A percentile compares a stretch with the other conserved stretches of the same genome.
These are phyloP conservation scores for Colletotrichum truncatum DNA, from an alignment of 2,329 filamentous ascomycete species.

Conservation along the genomic window DNA sequence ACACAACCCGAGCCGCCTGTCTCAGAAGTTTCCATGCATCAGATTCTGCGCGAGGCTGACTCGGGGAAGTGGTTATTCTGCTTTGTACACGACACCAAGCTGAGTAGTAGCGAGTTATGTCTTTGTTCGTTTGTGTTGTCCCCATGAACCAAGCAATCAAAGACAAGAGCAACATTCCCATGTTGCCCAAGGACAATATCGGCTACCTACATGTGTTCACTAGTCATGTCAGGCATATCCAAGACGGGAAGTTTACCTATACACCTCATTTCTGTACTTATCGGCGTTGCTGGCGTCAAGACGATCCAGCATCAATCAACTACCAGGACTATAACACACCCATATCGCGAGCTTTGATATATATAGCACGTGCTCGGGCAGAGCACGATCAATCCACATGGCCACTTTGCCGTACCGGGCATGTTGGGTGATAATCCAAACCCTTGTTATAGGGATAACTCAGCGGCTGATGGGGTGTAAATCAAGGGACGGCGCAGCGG, in stretches of 20 bases:
- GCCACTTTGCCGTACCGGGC: not conserved
- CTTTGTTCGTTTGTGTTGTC: no score
- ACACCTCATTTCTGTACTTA: not conserved
- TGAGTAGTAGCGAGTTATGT: not conserved
- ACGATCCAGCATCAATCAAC: not conserved
- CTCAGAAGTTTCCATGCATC: slow-evolving; percentile 22
- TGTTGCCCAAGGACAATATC: no score
- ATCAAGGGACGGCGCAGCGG: not conserved
- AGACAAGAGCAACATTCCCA: no score
- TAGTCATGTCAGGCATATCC: not conserved
- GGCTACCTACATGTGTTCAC: not conserved
- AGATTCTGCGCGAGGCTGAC: slow-evolving; percentile 24
- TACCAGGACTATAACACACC: not conserved
- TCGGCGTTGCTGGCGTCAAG: not conserved
- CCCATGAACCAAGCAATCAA: no score
- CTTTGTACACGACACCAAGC: not conserved
- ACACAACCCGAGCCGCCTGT: slow-evolving; percentile 17
- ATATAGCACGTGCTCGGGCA: not conserved
- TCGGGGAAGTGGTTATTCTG: not conserved
- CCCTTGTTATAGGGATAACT: not conserved
- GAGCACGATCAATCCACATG: not conserved
- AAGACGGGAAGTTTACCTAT: not conserved
- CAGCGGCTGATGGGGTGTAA: not conserved
- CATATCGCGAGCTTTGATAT: not conserved
- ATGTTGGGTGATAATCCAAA: not conserved